A percentile compares a stretch with the other conserved stretches of the same genome.
These are phyloP conservation scores for Saccharum hybrid DNA, from an alignment of 202 grass and related monocot species.

Conservation along the genomic window DNA sequence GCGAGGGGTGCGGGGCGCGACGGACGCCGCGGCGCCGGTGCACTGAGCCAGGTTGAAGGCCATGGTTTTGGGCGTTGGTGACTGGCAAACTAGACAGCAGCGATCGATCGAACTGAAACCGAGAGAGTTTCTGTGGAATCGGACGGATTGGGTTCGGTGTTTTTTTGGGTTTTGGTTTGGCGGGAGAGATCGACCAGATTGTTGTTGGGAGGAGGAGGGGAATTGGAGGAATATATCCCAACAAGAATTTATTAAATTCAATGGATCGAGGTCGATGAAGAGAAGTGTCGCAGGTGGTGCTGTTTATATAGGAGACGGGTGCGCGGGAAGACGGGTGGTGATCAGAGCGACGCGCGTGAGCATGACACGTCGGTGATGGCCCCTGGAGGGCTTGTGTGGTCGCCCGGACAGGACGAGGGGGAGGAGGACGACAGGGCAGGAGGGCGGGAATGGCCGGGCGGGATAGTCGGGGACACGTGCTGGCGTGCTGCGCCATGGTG, in stretches of 20 bases:
- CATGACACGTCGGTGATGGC: background rate
- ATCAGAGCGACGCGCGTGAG: background rate
- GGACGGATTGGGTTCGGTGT: background rate
- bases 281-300: background rate
- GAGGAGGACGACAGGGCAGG: too few relatives aligned
- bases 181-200: constrained; percentile 43
- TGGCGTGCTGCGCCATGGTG: background rate
- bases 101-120: background rate
- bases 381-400: background rate
- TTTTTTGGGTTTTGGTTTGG: background rate
- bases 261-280: constrained; percentile 45
- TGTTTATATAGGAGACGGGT: constrained; percentile 32
- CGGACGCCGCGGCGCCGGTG: constrained; percentile 20
- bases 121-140: background rate
- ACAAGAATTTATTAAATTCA: constrained; percentile 32
- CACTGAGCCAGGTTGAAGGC: constrained; percentile 52
- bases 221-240: constrained; percentile 40
- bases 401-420: background rate
- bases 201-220: constrained; percentile 38
- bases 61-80: constrained; percentile 31
- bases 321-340: background rate
- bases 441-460: background rate
- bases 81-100: background rate
- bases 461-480: constrained; percentile 22
- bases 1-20: constrained; percentile 7